A percentile compares a stretch with the other conserved stretches of the same genome.
phyloP scores from a whole-genome alignment of 2,329 filamentous ascomycete genomes.

The Fusarium bactridioides region DNA sequence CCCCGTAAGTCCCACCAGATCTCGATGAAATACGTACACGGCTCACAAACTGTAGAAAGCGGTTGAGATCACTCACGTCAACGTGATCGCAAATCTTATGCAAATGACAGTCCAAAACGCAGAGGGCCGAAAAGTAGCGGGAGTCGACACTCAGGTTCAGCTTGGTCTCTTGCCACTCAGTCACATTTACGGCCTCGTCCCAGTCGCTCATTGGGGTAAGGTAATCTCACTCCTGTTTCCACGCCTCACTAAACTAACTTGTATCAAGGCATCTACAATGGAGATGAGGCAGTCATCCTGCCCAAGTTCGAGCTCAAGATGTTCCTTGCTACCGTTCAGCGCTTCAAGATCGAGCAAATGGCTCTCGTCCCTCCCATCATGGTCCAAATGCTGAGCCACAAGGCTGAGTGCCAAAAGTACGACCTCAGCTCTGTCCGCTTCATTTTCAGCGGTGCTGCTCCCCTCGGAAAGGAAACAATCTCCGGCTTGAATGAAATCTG shows the following conservation, averaged over 20 bases:
- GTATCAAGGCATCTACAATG: conserved; percentile 65
- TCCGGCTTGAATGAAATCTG: conserved; percentile 67
- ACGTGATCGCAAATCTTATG: conserved; percentile 79
- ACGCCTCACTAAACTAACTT: conserved; percentile 51
- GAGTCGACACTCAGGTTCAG: conserved; percentile 52
- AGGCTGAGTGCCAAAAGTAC: conserved; percentile 65
- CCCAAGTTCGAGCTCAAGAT: conserved; percentile 77
- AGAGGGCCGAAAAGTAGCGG: conserved; percentile 47
- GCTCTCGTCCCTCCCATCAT: conserved; percentile 82
- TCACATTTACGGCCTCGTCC: conserved; percentile 81
- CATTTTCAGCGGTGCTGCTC: conserved; percentile 78
- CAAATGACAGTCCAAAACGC: conserved; percentile 62
- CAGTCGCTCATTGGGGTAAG: conserved; percentile 60
- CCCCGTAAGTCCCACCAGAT: conserved; percentile 59
- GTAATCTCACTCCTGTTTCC: neutral
- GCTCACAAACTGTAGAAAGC: conserved; percentile 66
- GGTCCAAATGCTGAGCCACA: conserved; percentile 74
- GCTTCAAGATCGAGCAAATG: conserved; percentile 72
- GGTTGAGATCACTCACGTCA: conserved; percentile 82
- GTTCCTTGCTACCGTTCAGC: conserved; percentile 70
- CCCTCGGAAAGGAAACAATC: conserved; percentile 74
- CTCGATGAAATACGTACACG: neutral
- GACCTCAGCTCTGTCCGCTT: conserved; percentile 72
- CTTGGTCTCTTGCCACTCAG: conserved; percentile 81
- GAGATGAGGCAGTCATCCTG: conserved; percentile 76